Conservation (phyloP, 495 filamentous ascomycete species). For the Neurospora sp. region DNA sequence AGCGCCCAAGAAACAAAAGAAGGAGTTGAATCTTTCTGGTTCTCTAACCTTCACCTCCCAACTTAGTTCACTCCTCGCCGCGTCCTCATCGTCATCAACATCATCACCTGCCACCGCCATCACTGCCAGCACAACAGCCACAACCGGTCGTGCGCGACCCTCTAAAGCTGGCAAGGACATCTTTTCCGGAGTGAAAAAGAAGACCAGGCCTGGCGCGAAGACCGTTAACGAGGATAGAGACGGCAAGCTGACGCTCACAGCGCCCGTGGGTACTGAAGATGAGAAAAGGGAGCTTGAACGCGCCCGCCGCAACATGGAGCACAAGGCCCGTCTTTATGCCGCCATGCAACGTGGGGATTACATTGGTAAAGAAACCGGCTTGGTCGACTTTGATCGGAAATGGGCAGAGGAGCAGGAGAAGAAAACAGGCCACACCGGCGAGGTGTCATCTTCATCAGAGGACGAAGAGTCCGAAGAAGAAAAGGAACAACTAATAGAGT, state of each 20-base stretch:
- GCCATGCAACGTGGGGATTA: conserved; percentile 70
- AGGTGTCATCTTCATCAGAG: conserved; percentile 28
- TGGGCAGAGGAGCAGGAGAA: conserved; percentile 60
- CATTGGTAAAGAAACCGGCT: conserved; percentile 44
- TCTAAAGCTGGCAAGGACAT: conserved; percentile 60
- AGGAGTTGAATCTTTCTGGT: conserved; percentile 55
- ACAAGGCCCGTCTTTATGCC: conserved; percentile 77
- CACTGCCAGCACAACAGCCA: conserved; percentile 12
- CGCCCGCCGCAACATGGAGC: conserved; percentile 68
- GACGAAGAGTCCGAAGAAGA: conserved; percentile 29
- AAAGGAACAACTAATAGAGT: conserved; percentile 58
- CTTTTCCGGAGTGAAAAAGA: conserved; percentile 56
- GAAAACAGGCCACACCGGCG: conserved; percentile 20
- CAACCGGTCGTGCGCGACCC: conserved; percentile 51
- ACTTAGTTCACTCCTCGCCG: conserved; percentile 60
- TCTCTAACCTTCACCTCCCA: conserved; percentile 72
- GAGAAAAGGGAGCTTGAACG: conserved; percentile 38
- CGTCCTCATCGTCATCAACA: conserved; percentile 27
- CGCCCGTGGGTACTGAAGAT: conserved; percentile 34
- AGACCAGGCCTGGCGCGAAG: conserved; percentile 42
- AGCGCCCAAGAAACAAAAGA: conserved; percentile 50
- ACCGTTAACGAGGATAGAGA: conserved; percentile 2
- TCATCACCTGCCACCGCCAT: conserved; percentile 3
- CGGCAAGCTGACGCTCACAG: conserved; percentile 31
- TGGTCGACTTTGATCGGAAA: conserved; percentile 91